Percentiles rank a stretch among this genome's conserved stretches.
Evolutionary conservation across 495 filamentous ascomycete species (phyloP).

Genomic region (Echria macrotheca): DNA sequence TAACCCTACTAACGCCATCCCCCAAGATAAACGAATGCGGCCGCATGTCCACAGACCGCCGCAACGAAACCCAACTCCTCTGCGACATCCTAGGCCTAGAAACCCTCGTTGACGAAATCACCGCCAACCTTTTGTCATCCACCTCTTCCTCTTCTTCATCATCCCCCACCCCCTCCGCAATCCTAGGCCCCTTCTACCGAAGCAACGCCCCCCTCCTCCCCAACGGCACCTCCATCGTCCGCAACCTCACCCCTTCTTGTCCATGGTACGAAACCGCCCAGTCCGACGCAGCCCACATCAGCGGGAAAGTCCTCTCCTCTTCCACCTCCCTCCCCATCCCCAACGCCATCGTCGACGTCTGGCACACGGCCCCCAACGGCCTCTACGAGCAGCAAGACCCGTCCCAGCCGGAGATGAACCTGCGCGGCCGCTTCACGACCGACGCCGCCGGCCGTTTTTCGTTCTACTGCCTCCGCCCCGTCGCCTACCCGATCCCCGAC

Average conservation of each 20-base stretch:
- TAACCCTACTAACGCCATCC: conserved; percentile 7
- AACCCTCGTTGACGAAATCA: conserved; percentile 68
- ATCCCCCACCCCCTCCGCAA: conserved; percentile 67
- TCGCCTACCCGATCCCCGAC: conserved; percentile 64
- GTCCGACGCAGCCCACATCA: conserved; percentile 55
- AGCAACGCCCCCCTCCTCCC: conserved; percentile 56
- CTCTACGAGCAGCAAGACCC: conserved; percentile 77
- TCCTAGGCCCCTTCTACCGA: conserved; percentile 76
- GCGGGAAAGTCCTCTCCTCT: conserved; percentile 54
- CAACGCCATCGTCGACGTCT: conserved; percentile 64
- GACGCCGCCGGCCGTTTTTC: conserved; percentile 58
- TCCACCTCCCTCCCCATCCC: conserved; percentile 52
- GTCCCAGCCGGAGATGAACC: conserved; percentile 65
- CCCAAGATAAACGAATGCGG: conserved; percentile 62
- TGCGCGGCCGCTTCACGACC: conserved; percentile 66
- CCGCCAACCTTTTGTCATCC: conserved; percentile 53
- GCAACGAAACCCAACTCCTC: conserved; percentile 69
- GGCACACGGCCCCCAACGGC: conserved; percentile 72
- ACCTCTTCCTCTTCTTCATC: conserved; percentile 69
- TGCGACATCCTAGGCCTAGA: conserved; percentile 71
- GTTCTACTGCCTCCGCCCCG: conserved; percentile 64
- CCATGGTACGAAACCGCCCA: conserved; percentile 39
- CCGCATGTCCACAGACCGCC: conserved; percentile 61
- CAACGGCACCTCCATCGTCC: conserved; percentile 60
- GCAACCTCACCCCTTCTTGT: conserved; percentile 20